Evolutionary conservation across 2,329 filamentous ascomycete species (phyloP).

Genomic region (Coniochaeta sp.): DNA sequence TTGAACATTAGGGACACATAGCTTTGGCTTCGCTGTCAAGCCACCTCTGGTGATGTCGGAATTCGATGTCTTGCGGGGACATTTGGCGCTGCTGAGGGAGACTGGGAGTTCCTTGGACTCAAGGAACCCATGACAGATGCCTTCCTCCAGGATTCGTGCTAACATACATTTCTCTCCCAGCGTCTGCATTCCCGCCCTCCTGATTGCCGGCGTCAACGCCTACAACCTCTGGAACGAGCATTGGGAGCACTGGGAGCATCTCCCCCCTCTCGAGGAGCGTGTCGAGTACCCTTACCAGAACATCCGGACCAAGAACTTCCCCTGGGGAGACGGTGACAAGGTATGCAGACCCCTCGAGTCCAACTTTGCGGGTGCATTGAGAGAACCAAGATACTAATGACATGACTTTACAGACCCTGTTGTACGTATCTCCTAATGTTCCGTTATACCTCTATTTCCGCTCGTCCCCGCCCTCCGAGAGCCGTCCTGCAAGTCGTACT

Average conservation of each 20-base stretch:
- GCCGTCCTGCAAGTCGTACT: no score
- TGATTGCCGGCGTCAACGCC: conserved; percentile 70
- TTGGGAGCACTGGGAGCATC: conserved; percentile 90
- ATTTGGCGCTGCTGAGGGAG: no score
- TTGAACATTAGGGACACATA: neutral
- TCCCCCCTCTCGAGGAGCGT: conserved; percentile 82
- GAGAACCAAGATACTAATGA: neutral
- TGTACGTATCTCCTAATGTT: conserved; percentile 41
- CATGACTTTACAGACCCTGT: conserved; percentile 44
- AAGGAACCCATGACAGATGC: no score
- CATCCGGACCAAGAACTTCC: conserved; percentile 92
- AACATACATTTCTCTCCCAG: conserved; percentile 33
- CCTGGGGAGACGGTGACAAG: conserved; percentile 95
- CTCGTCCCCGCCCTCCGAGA: no score
- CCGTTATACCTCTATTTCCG: neutral
- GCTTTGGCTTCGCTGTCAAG: neutral
- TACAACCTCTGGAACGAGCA: conserved; percentile 91
- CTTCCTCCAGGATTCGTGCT: no score
- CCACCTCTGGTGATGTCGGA: no score
- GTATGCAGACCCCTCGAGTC: conserved; percentile 28
- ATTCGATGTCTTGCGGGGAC: no score
- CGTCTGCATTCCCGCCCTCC: conserved; percentile 64
- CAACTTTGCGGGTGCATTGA: neutral
- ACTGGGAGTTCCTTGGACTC: no score
- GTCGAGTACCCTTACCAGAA: conserved; percentile 96